Evolutionary conservation across 179 eudicot genomes (phyloP).

Genomic region (Beta macrorhiza): DNA sequence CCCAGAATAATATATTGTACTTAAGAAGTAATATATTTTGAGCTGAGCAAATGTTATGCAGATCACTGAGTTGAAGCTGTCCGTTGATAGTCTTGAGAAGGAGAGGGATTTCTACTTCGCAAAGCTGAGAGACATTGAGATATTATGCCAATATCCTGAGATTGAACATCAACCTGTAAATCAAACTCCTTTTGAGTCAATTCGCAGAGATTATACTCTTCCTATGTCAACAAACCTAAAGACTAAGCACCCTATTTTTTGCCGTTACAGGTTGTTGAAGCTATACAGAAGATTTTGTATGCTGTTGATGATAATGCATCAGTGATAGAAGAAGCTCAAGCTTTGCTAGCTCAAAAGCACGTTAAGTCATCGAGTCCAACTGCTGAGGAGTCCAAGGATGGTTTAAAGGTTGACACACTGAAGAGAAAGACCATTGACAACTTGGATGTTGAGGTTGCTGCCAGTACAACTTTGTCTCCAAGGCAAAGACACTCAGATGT

Average conservation of each 20-base stretch:
- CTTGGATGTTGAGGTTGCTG: conserved; percentile 66
- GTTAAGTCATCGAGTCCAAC: conserved; percentile 30
- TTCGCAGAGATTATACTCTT: background rate
- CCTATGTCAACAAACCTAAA: background rate
- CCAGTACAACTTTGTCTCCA: conserved; percentile 54
- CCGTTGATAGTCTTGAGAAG: conserved; percentile 84
- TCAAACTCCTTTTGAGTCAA: background rate
- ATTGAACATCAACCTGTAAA: conserved; percentile 71
- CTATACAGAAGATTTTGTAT: conserved; percentile 67
- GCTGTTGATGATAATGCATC: conserved; percentile 68
- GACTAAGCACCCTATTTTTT: conserved; percentile 4
- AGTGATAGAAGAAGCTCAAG: conserved; percentile 73
- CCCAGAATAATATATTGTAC: too few relatives aligned
- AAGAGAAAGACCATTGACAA: conserved; percentile 73
- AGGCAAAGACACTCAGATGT: conserved; percentile 76
- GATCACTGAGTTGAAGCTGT: conserved; percentile 83
- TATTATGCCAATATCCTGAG: conserved; percentile 75
- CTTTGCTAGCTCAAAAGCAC: conserved; percentile 48
- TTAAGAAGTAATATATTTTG: background rate
- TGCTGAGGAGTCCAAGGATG: conserved; percentile 42
- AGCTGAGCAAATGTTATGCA: conserved; percentile 31
- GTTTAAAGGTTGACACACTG: conserved; percentile 42
- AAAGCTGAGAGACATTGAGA: conserved; percentile 82
- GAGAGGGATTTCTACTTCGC: conserved; percentile 93
- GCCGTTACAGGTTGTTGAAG: conserved; percentile 59